phyloP scores from a whole-genome alignment of 768 basidiomycete genomes.

The Boletus tylopilopsis region DNA sequence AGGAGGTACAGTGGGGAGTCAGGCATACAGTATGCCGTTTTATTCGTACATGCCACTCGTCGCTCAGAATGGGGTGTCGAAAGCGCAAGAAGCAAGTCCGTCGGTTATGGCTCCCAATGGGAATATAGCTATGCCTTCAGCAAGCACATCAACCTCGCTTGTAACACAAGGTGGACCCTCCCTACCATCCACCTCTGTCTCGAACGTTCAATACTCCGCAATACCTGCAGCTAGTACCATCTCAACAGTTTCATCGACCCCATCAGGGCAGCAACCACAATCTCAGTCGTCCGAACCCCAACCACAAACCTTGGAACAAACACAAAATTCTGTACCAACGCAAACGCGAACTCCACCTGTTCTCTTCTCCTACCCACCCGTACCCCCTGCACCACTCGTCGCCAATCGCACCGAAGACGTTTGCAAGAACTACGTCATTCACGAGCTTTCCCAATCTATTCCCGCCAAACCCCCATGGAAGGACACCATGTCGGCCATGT shows the following conservation, averaged over 20 bases:
- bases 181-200: neutral
- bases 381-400: slow-evolving; percentile 12
- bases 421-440: slow-evolving; percentile 67
- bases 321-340: neutral
- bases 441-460: slow-evolving; percentile 51
- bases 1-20: slow-evolving; percentile 9
- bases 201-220: neutral
- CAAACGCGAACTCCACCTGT: slow-evolving; percentile 5
- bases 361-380: slow-evolving; percentile 8
- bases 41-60: slow-evolving; percentile 21
- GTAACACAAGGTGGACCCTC: neutral
- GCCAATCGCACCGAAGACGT: slow-evolving; percentile 45
- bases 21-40: slow-evolving; percentile 26
- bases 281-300: neutral
- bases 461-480: slow-evolving; percentile 54
- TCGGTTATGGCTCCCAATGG: neutral
- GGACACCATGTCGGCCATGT: slow-evolving; percentile 77
- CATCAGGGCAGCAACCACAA: slow-evolving; percentile 2
- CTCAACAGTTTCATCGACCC: neutral
- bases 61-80: slow-evolving; percentile 9
- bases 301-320: neutral
- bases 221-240: neutral
- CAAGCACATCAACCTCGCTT: neutral
- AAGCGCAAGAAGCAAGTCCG: slow-evolving; percentile 2
- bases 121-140: neutral